Evolutionary conservation across 768 basidiomycete species (phyloP), one percentile per base, ranked within the genome.

Genomic region (Boletus tylopilopsis): DNA sequence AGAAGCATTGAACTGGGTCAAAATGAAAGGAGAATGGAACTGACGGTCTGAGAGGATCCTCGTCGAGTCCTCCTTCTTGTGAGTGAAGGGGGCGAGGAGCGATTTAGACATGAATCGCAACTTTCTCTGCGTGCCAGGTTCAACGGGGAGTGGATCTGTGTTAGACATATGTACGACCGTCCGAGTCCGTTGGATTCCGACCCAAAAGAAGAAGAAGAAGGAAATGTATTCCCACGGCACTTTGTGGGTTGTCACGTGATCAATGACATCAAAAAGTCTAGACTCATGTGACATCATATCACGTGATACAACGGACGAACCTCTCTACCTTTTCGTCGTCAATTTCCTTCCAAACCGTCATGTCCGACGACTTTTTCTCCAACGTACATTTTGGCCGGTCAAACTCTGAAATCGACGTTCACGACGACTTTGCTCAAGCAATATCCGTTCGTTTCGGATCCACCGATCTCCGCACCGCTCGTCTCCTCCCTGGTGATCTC

Each of bases 41-140:
- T 61, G 70, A 92, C 90, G 75, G 66, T 88, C 87, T 46, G 87
- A 78, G 15, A 92, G 72, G 45, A 92, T 85, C 61, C 76, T 78
- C 13, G 80, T 78, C 2, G 90, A 86, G 56, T 89, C 83, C 35
- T 75, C 73, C 66, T 84, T 87, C 54, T 61, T 71, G 46, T 63
- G 69, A 7, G 59, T 64, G 61, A 90, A 88, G 4, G 86, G 88
- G 4, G 84, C 79, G 60, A 90, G 71, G 56, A 90, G 71, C 16
- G 82, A 79, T 55, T 84, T 85, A 55, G 85, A 84, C 49, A 90
- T 78, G 29, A 4, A 10, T 29, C 2, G 29, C 13, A 29, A 12
- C 29, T 29, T 29, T 10, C 29, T 12, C 29, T 29, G 11, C 25
- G n/a, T n/a, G n/a, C n/a, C n/a, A n/a, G n/a, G n/a, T n/a, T n/a